phyloP scores from a whole-genome alignment of 768 basidiomycete genomes.

The button mushroom (Agaricus bisporus) region DNA sequence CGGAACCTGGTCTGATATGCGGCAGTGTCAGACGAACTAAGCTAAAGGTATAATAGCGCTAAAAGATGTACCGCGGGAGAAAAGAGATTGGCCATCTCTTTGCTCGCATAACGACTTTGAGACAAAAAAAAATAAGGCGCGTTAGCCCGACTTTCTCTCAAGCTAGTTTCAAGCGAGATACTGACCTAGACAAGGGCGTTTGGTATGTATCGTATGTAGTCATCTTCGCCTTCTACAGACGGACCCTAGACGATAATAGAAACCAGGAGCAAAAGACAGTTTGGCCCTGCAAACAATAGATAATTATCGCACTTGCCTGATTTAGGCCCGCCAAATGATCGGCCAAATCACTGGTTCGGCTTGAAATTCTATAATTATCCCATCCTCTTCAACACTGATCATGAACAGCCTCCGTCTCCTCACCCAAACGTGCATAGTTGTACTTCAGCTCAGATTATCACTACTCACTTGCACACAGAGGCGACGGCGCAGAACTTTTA shows the following conservation, averaged over 20 bases:
- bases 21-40: neutral
- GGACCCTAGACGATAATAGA: neutral
- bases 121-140: neutral
- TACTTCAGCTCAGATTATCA: too few species aligned
- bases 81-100: constrained; percentile 97
- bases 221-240: constrained; percentile 28
- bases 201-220: constrained; percentile 70
- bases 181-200: constrained; percentile 74
- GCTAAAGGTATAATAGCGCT: neutral
- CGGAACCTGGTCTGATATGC: constrained; percentile 77
- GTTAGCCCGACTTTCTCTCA: neutral
- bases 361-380: too few species aligned
- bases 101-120: constrained; percentile 93
- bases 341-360: too few species aligned
- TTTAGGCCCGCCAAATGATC: neutral
- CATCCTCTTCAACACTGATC: too few species aligned
- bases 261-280: neutral
- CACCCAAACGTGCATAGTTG: too few species aligned
- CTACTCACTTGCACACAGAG: too few species aligned
- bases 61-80: constrained; percentile 69
- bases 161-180: neutral
- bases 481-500: too few species aligned
- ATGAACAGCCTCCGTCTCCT: too few species aligned
- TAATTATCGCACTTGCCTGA: neutral
- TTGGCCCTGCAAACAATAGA: neutral